A percentile compares a stretch with the other conserved stretches of the same genome.
These are phyloP conservation scores for Flammula alnicola DNA, from an alignment of 1,284 basidiomycete species.

Conservation along the genomic window DNA sequence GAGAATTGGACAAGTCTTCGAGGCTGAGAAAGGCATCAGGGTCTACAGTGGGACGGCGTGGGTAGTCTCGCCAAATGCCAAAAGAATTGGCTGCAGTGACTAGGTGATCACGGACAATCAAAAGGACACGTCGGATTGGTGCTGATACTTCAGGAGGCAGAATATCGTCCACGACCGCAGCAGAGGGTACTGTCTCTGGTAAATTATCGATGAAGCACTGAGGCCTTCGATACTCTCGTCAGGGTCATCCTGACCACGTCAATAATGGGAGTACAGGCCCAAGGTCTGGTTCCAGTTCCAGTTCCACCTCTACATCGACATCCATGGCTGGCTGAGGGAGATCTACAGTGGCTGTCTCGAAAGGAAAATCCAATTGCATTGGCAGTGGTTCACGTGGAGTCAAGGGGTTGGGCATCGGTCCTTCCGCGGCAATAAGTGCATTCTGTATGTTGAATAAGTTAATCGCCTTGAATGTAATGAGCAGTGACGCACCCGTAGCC, in stretches of 20 bases:
- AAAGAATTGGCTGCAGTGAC: slow-evolving; percentile 3
- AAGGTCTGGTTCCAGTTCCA: neutral
- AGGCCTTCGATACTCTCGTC: neutral
- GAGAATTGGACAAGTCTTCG: neutral
- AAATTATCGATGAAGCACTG: neutral
- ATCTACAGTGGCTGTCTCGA: no score
- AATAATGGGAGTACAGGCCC: neutral
- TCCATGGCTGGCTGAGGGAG: no score
- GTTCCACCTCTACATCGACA: no score
- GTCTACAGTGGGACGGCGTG: neutral
- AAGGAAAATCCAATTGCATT: no score
- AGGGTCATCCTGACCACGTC: neutral
- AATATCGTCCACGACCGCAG: no score
- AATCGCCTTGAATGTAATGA: no score
- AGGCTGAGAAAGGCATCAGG: slow-evolving; percentile 1
- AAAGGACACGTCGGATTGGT: neutral
- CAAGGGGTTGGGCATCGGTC: no score
- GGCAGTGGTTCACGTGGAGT: no score
- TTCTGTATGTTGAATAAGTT: no score
- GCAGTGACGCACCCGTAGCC: neutral
- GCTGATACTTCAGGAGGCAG: neutral
- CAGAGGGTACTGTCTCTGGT: neutral
- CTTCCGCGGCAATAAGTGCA: no score
- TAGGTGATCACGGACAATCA: slow-evolving; percentile 5
- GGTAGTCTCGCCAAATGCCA: slow-evolving; percentile 11